Conservation (phyloP, 345 rosid species). For the Eucalyptus fibrosa region DNA sequence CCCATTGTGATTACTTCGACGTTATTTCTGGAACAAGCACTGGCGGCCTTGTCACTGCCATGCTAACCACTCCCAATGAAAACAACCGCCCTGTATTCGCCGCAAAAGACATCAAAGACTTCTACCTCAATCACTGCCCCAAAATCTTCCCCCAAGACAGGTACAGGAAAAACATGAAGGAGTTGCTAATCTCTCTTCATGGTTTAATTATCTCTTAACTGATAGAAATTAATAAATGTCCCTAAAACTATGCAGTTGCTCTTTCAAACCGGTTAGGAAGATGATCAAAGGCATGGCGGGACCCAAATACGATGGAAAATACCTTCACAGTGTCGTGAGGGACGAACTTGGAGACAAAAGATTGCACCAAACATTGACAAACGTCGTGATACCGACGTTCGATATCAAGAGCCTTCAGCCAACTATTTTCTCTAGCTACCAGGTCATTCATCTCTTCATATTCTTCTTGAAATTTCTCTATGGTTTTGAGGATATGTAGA, state of each 20-base stretch:
- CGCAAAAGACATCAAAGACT: slow-evolving; percentile 20
- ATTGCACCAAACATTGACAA: slow-evolving; percentile 16
- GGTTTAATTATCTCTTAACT: background rate
- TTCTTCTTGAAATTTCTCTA: background rate
- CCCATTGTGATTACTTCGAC: slow-evolving; percentile 14
- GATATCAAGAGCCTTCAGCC: slow-evolving; percentile 28
- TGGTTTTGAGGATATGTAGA: background rate
- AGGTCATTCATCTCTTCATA: background rate
- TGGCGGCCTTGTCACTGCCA: slow-evolving; percentile 28
- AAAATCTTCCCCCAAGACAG: slow-evolving; percentile 12
- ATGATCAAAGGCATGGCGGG: slow-evolving; percentile 1
- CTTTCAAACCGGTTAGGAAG: background rate
- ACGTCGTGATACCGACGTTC: slow-evolving; percentile 25
- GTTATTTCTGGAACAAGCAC: slow-evolving; percentile 29
- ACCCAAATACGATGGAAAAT: slow-evolving; percentile 23
- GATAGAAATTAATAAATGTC: background rate
- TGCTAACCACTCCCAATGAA: slow-evolving; percentile 18
- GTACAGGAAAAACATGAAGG: background rate
- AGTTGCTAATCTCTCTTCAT: background rate
- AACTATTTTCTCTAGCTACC: slow-evolving; percentile 12
- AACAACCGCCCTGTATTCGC: slow-evolving; percentile 21
- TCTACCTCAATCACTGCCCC: slow-evolving; percentile 6
- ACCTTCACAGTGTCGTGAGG: slow-evolving; percentile 7
- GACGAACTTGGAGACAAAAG: slow-evolving; percentile 6
- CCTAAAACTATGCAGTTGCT: background rate